A percentile compares a stretch with the other conserved stretches of the same genome.
Conservation (phyloP, 2,329 filamentous ascomycete species). For the Coccinonectria pachysandricola region DNA sequence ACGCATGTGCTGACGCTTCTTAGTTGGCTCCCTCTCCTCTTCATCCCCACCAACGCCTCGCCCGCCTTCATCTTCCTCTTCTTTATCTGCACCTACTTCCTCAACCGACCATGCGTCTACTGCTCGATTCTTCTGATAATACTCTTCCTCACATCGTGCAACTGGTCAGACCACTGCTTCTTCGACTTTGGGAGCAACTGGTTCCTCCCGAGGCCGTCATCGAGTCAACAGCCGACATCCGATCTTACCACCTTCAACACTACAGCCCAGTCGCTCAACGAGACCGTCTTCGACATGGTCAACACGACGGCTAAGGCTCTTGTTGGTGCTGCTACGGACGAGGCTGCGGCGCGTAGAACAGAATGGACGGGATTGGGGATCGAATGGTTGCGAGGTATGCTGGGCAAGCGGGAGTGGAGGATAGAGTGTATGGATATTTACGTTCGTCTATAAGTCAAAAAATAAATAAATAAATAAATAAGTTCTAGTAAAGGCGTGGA, state of each 20-base stretch:
- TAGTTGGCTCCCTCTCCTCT: conserved; percentile 79
- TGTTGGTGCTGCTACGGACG: conserved; percentile 56
- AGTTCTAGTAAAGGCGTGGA: too few species aligned
- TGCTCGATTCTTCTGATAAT: conserved; percentile 93
- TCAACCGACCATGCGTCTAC: conserved; percentile 95
- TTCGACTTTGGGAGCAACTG: conserved; percentile 88
- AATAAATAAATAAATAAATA: too few species aligned
- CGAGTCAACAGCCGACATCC: too few species aligned
- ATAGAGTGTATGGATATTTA: conserved; percentile 86
- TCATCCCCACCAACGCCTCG: conserved; percentile 78
- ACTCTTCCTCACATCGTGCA: conserved; percentile 83
- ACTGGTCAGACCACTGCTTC: conserved; percentile 84
- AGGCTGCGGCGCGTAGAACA: conserved; percentile 40
- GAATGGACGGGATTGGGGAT: conserved; percentile 70
- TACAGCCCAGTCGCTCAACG: conserved; percentile 31
- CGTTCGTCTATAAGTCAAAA: conserved; percentile 60
- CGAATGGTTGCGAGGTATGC: conserved; percentile 74
- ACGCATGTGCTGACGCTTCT: conserved; percentile 4
- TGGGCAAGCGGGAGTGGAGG: conserved; percentile 79
- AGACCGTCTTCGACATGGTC: conserved; percentile 43
- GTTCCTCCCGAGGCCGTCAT: conserved; percentile 66
- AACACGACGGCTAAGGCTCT: conserved; percentile 62
- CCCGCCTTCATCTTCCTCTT: conserved; percentile 80
- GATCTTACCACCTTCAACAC: conserved; percentile 14
- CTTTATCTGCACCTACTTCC: conserved; percentile 87